Base-by-base conservation (phyloP, 2,329 filamentous ascomycete species). In the Arthrinium phaeospermum region DNA sequence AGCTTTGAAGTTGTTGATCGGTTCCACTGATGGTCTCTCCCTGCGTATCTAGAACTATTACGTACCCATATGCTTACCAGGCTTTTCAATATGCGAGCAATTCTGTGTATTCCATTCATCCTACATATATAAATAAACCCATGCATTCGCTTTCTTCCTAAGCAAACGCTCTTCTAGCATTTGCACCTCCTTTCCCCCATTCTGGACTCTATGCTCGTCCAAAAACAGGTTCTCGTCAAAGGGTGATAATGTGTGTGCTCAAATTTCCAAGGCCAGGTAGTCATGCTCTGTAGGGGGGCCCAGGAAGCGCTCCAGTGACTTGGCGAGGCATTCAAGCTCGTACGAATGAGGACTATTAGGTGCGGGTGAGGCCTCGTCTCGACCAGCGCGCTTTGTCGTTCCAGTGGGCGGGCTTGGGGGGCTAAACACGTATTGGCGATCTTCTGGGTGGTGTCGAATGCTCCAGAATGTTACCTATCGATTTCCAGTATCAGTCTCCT, bases 221-320 rank as follows among this genome's bases (percentile, higher is more conserved):
- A n/a, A 13, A 61, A 61, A 6, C 27, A 22, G n/a, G 5, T 19
- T 7, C 16, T 14, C 34, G 10, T 19, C 12, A 6, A n/a, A 10
- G 7, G 12, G 27, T n/a, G 34, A 22, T 4, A 30, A 30, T 37
- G 34, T 64, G 10, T 41, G 30, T 13, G 34, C 8, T 64, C 30
- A 41, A 24, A 64, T 12, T 8, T 41, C 34, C 57, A 64, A n/a
- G 57, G 57, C 57, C 22, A 64, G 45, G 44, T 68, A 68, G 30
- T 71, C 70, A 34, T 19, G 10, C 1, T 5, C 0, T 14, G 57
- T 34, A 49, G 70, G 45, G 34, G 37, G 37, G 1, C 70, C 70
- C 22, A 71, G 24, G 61, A 46, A 68, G 10, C 57, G 41, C 46
- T 68, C 70, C 27, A 71, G n/a, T 16, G 70, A 68, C 51, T 41